Evolutionary conservation across 805 yeast genomes (phyloP).

Genomic region (Priceomyces fermenticarens): DNA sequence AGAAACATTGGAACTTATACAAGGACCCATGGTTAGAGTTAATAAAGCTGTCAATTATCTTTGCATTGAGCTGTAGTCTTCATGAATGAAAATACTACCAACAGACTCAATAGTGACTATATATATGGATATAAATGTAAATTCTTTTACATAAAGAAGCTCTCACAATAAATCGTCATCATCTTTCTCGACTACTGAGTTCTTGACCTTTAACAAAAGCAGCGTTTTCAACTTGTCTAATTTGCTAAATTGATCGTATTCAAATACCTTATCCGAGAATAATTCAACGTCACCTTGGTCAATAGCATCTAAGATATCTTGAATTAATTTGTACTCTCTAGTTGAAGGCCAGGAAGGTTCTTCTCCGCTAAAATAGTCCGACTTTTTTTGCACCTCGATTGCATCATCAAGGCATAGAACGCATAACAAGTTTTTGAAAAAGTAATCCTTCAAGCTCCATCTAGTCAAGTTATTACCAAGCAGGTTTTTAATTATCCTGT

Average conservation of each 20-base stretch:
- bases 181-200: constrained; percentile 64
- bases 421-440: constrained; percentile 78
- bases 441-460: constrained; percentile 93
- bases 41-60: no score
- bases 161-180: constrained; percentile 52
- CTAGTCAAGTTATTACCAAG: constrained; percentile 71
- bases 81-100: no score
- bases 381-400: constrained; percentile 77
- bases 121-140: no score
- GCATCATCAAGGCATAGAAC: constrained; percentile 79
- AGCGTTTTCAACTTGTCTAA: constrained; percentile 90
- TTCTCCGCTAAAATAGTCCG: constrained; percentile 61
- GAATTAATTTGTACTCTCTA: constrained; percentile 69
- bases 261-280: constrained; percentile 70
- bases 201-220: constrained; percentile 77
- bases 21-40: no score
- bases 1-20: no score
- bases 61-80: no score
- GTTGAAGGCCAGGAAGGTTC: constrained; percentile 75
- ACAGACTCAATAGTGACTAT: no score
- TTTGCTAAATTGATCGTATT: constrained; percentile 82
- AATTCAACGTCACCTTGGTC: constrained; percentile 76
- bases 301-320: constrained; percentile 68
- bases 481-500: constrained; percentile 72
- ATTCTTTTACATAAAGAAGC: neutral